Evolutionary conservation across 2,329 filamentous ascomycete genomes (phyloP), one percentile per base, ranked within the genome.

Genomic region (Phaeophleospora eucalypticola): DNA sequence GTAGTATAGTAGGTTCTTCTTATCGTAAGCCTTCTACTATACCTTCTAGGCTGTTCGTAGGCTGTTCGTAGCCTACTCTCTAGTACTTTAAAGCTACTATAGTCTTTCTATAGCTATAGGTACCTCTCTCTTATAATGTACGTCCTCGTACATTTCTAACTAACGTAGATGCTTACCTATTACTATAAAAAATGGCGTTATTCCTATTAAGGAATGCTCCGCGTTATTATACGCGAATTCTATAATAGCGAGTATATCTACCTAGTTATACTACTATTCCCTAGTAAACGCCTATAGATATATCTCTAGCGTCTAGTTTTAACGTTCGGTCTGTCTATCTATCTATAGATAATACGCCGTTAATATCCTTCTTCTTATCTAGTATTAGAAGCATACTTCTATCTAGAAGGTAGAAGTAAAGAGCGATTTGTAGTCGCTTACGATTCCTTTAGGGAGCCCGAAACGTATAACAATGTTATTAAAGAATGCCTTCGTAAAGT

Each of bases 331-430:
- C 21, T 52, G 41, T 4, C 42, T 36, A 38, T 51, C 20, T 9
- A 16, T 51, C 20, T 51, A 45, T 2, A 32, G 36, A 35, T 51
- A 47, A 24, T 39, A 52, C 10, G 21, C 27, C 12, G 38, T 48
- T 16, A 15, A 35, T 39, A 55, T 42, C 18, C 34, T 35, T 14
- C 17, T 18, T 15, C 38, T 43, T 39, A 53, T 42, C 12, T 37
- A 14, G 8, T 42, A 38, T 9, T 29, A 27, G 33, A 51, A 45
- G 33, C 33, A 53, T 3, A 59, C 33, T 1, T 34, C 41, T 32
- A 17, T 27, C 47, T 47, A 62, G 29, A 58, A 60, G 6, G 53
- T 29, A 4, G 24, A 50, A 14, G 43, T 50, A 48, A 63, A 63
- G 27, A 49, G 21, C 2, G 24, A 21, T 12, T 52, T 52, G 27